Percentiles rank a stretch among this genome's conserved stretches.
Evolutionary conservation across 106 monocot genomes (phyloP).

Genomic region (Acorus calamus): DNA sequence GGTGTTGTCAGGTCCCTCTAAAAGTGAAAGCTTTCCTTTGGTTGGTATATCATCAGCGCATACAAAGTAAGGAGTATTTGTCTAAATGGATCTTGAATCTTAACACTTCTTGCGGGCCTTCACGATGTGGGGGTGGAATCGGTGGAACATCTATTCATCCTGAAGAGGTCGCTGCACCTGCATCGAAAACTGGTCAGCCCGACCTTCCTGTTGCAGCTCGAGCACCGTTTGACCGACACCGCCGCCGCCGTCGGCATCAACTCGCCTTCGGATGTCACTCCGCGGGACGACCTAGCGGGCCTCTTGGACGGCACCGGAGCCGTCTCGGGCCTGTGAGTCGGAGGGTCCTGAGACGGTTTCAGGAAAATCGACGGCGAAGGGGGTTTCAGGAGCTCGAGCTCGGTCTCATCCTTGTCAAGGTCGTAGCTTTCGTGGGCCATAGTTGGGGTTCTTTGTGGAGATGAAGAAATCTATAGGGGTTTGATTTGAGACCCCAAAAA

Average conservation of each 20-base stretch:
- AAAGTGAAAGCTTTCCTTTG: no score
- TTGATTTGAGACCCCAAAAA: no score
- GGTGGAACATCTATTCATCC: no score
- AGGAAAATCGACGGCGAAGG: conserved; percentile 36
- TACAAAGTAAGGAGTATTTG: no score
- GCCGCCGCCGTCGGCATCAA: conserved; percentile 10
- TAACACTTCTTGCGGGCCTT: no score
- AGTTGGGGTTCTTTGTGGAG: no score
- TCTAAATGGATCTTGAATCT: no score
- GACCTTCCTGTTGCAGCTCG: conserved; percentile 54
- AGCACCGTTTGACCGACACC: conserved; percentile 38
- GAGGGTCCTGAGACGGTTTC: conserved; percentile 29
- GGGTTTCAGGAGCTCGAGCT: conserved; percentile 62
- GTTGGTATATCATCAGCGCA: no score
- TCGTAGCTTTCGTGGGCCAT: conserved; percentile 86
- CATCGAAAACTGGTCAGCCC: conserved; percentile 83
- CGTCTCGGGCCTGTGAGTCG: conserved; percentile 11
- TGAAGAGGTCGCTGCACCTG: conserved; percentile 83
- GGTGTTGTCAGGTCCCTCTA: no score
- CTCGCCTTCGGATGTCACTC: conserved; percentile 1
- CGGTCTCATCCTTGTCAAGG: conserved; percentile 71
- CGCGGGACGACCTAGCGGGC: not conserved
- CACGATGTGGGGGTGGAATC: no score
- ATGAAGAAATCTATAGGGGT: no score
- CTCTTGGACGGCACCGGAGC: not conserved